Percentiles rank a stretch among this genome's conserved stretches.
Conservation (phyloP, 75 land plant genomes). For the Isoetes taiwanensis region DNA sequence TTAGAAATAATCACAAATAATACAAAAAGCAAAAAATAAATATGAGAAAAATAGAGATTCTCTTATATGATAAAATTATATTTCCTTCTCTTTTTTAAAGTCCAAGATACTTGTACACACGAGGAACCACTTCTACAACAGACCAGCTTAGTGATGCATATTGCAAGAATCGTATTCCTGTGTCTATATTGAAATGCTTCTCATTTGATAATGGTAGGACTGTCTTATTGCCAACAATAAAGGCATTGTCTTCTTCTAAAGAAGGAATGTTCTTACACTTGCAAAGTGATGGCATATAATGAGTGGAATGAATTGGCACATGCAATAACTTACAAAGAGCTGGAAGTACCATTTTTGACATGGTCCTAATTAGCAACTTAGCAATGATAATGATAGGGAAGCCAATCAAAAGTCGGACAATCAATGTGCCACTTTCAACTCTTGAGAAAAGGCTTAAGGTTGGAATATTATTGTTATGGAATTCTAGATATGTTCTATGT, state of each 20-base stretch:
- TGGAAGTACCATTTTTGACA: conserved; percentile 73
- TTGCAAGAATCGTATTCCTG: conserved; percentile 76
- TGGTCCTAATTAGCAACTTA: conserved; percentile 63
- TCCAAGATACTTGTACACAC: conserved; percentile 34
- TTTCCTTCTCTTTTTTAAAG: conserved; percentile 24
- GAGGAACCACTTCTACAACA: conserved; percentile 82
- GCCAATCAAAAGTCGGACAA: conserved; percentile 49
- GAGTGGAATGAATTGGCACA: conserved; percentile 53
- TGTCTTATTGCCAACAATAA: neutral
- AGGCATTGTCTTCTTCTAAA: too few relatives aligned
- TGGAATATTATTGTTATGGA: conserved; percentile 43
- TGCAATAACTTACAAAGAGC: conserved; percentile 39
- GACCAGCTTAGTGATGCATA: conserved; percentile 96
- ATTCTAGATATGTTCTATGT: conserved; percentile 51
- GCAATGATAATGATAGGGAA: conserved; percentile 56
- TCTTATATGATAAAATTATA: neutral
- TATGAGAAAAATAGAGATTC: too few relatives aligned
- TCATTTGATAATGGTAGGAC: conserved; percentile 9
- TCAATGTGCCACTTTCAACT: conserved; percentile 15
- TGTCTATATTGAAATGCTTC: conserved; percentile 61
- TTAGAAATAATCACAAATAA: too few relatives aligned
- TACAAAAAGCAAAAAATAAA: too few relatives aligned
- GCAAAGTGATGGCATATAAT: conserved; percentile 32
- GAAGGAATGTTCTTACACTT: neutral
- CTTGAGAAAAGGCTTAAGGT: conserved; percentile 33